Base-by-base conservation (phyloP, 345 rosid genomes). In the Citrus hindsii region DNA sequence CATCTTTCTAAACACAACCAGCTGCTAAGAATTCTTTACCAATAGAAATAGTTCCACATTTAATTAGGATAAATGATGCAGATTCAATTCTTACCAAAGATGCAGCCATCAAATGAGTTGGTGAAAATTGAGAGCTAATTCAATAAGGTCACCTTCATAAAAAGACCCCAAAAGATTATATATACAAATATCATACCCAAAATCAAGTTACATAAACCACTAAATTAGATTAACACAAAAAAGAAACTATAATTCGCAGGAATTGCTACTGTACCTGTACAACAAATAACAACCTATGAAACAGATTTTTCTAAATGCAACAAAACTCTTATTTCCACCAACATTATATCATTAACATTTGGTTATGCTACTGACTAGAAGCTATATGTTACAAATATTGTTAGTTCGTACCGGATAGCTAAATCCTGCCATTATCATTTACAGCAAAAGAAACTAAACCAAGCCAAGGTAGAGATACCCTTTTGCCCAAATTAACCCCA, bases 61-160 rank as follows among this genome's bases (percentile, higher is more conserved):
- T 30, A 56, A 27, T 9, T 46, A 35, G 21, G 40, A 9, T 9
- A 13, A 30, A 33, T 0, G 51, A 55, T 56, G 22, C 61, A 73
- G 18, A 35, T 58, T 30, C 51, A 58, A 7, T 71, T 75, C 78
- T 64, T 75, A 75, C 78, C 78, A 64, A 48, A 75, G 71, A 64
- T 4, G 78, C 24, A 48, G 78, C 78, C 78, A 75, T 73, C 37
- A 13, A 33, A 8, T 30, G 46, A 59, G 67, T 60, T 38, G 66
- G 30, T 59, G 24, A 60, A 59, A 33, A 59, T 16, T 33, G 10
- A 46, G 40, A 64, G 46, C 59, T 9, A 56, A 40, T 21, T 40
- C 74, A 25, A 4, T 12, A n/a, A 3, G 53, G 53, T 61, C 6
- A 35, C 64, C 40, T 56, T 58, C 10, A 73, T 1, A 38, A 13